phyloP scores from a whole-genome alignment of 164 flowering plant species.

The Litsea cubeba region DNA sequence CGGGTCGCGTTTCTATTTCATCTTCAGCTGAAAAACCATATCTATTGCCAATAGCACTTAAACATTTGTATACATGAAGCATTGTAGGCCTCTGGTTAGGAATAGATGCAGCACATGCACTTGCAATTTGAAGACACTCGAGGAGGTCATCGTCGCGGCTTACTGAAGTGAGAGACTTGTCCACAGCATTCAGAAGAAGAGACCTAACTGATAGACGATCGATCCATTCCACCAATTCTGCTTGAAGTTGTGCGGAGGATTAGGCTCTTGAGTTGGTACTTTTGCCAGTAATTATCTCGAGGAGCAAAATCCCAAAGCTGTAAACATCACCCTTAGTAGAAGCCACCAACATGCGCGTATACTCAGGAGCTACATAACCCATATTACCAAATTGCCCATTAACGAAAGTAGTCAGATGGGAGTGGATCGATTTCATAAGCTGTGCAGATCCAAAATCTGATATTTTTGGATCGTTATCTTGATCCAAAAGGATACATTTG shows the following conservation, averaged over 20 bases:
- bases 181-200: slow-evolving; percentile 12
- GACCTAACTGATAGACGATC: slow-evolving; percentile 10
- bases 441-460: slow-evolving; percentile 20
- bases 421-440: slow-evolving; percentile 20
- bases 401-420: slow-evolving; percentile 18
- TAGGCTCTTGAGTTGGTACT: slow-evolving; percentile 17
- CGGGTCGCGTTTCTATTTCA: slow-evolving; percentile 8
- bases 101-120: slow-evolving; percentile 14
- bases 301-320: slow-evolving; percentile 22
- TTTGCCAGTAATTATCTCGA: slow-evolving; percentile 24
- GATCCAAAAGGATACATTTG: slow-evolving; percentile 20
- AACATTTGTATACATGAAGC: slow-evolving; percentile 19
- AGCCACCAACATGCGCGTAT: slow-evolving; percentile 15
- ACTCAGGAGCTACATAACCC: slow-evolving; percentile 28
- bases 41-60: slow-evolving; percentile 18
- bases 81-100: slow-evolving; percentile 22
- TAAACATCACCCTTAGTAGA: slow-evolving; percentile 24
- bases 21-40: slow-evolving; percentile 17
- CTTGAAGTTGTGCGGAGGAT: slow-evolving; percentile 16
- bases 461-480: slow-evolving; percentile 19
- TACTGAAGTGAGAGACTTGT: slow-evolving; percentile 11
- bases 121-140: slow-evolving; percentile 16
- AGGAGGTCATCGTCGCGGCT: slow-evolving; percentile 14
- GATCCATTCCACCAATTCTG: slow-evolving; percentile 23
- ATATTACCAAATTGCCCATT: slow-evolving; percentile 21